These are phyloP conservation scores for Dipteronia sinensis DNA, from an alignment of 345 rosid genomes.

Conservation along the genomic window DNA sequence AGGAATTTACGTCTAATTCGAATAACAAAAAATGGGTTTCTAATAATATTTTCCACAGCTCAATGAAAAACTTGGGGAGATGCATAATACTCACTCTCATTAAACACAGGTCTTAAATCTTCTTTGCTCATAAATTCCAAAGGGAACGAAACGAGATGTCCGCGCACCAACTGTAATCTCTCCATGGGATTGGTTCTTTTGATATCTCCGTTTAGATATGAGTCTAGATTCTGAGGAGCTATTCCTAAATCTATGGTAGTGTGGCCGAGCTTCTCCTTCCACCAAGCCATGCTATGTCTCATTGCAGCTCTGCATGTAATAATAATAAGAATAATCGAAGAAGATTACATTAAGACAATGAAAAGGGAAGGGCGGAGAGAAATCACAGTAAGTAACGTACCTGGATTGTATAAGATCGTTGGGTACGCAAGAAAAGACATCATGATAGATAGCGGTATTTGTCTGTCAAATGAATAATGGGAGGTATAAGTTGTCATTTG, in stretches of 20 bases:
- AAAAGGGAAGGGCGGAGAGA: background rate
- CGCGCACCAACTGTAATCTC: constrained; percentile 61
- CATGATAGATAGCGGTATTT: constrained; percentile 85
- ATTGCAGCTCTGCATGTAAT: constrained; percentile 51
- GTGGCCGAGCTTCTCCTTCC: constrained; percentile 85
- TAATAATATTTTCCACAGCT: constrained; percentile 7
- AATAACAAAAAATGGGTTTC: background rate
- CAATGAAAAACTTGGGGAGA: constrained; percentile 89
- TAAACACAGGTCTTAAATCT: constrained; percentile 92
- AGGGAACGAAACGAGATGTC: constrained; percentile 94
- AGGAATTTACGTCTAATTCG: background rate
- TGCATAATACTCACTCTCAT: constrained; percentile 96
- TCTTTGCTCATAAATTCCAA: constrained; percentile 91
- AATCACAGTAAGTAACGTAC: constrained; percentile 31
- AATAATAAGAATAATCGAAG: constrained; percentile 12
- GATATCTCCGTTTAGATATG: constrained; percentile 64
- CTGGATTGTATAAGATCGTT: constrained; percentile 88
- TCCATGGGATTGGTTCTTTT: constrained; percentile 61
- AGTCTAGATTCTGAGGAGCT: constrained; percentile 74
- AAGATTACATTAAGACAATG: background rate
- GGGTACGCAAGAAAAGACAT: constrained; percentile 88
- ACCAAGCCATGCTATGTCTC: constrained; percentile 60
- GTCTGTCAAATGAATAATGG: constrained; percentile 49
- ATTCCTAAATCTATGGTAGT: constrained; percentile 92
- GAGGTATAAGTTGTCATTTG: constrained; percentile 12